phyloP scores from a whole-genome alignment of 139 green algal genomes.

The Tetraselmis chui region DNA sequence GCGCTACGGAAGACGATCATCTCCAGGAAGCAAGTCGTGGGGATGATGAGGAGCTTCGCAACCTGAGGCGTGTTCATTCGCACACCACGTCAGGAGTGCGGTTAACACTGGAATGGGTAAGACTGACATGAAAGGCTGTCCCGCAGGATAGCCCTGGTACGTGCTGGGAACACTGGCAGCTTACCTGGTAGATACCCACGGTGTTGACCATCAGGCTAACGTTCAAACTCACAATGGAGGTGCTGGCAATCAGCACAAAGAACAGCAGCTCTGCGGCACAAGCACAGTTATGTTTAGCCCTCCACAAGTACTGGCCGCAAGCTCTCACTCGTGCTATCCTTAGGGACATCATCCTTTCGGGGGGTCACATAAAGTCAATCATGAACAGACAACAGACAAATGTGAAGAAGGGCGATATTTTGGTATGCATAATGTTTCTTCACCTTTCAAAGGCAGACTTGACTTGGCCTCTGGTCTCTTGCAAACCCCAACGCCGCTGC shows the following conservation, averaged over 20 bases:
- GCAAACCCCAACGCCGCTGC: constrained; percentile 18
- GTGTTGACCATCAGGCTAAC: constrained; percentile 61
- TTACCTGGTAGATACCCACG: constrained; percentile 53
- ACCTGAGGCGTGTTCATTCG: constrained; percentile 46
- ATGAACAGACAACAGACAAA: not conserved
- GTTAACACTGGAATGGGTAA: too few species aligned
- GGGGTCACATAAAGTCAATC: not conserved
- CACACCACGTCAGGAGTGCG: too few species aligned
- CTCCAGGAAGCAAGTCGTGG: constrained; percentile 82
- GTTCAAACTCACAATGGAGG: constrained; percentile 63
- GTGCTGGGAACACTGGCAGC: not conserved
- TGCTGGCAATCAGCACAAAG: constrained; percentile 46
- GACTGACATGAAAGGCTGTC: too few species aligned
- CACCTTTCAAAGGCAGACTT: too few species aligned
- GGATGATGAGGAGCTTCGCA: constrained; percentile 94
- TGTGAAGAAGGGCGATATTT: constrained; percentile 1
- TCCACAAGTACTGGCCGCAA: not conserved
- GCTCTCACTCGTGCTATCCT: not conserved
- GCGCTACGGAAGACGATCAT: constrained; percentile 5
- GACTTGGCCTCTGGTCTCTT: constrained; percentile 28
- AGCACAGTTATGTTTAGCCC: too few species aligned
- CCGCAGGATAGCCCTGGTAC: too few species aligned
- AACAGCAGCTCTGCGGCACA: constrained; percentile 35
- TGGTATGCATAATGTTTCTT: constrained; percentile 25
- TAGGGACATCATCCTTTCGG: not conserved